Percentiles rank a stretch among this genome's conserved stretches.
phyloP scores from a whole-genome alignment of 2,329 filamentous ascomycete genomes.

The Coleophoma eucalyptorum region DNA sequence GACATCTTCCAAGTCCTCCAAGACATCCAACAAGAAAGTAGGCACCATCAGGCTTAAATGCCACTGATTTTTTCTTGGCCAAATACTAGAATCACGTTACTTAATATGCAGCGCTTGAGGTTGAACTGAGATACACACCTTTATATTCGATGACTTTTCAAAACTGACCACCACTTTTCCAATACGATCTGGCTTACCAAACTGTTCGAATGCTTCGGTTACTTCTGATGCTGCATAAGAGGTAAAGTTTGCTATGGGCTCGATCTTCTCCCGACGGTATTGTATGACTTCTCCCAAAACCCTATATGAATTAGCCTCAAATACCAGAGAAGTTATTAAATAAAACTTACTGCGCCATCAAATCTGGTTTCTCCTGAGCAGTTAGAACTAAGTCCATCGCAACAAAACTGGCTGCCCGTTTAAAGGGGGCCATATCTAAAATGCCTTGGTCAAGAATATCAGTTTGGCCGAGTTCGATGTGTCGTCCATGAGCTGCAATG shows the following conservation, averaged over 20 bases:
- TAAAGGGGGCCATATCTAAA: not conserved
- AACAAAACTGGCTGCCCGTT: not conserved
- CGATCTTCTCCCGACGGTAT: not conserved
- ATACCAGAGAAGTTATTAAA: not conserved
- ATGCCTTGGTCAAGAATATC: not conserved
- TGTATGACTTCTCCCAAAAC: not conserved
- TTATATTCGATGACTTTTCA: not conserved
- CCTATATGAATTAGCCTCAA: not conserved
- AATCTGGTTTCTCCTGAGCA: not conserved
- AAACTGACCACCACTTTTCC: not conserved
- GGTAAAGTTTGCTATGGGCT: not conserved
- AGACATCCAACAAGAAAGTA: conserved; percentile 11
- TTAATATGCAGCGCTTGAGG: not conserved
- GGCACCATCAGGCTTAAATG: not conserved
- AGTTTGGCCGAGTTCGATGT: conserved; percentile 8
- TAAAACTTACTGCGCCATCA: not conserved
- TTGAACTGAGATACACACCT: not conserved
- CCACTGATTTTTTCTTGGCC: not conserved
- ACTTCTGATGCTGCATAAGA: not conserved
- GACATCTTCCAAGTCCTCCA: conserved; percentile 13
- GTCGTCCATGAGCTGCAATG: conserved; percentile 25
- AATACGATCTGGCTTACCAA: not conserved
- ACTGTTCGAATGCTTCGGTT: not conserved
- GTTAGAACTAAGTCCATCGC: not conserved
- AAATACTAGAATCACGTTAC: not conserved